Percentiles rank a stretch among this genome's conserved stretches.
Evolutionary conservation across 352 stramenopile genomes (phyloP).

Genomic region (Phytophthora constricta): DNA sequence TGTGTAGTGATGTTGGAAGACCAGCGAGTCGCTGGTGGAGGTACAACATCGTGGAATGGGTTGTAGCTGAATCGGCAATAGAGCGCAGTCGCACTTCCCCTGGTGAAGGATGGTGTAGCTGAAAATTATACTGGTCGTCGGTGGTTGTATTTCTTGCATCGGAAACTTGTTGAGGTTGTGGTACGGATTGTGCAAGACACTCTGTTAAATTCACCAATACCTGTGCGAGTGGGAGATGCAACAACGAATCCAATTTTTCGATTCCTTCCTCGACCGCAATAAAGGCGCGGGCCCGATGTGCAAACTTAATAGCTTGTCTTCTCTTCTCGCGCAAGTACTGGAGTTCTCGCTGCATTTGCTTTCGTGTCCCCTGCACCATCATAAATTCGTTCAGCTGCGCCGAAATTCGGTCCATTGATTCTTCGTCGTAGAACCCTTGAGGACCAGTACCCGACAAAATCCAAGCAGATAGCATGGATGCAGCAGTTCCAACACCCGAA

Average conservation of each 20-base stretch:
- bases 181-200: conserved; percentile 11
- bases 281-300: conserved; percentile 29
- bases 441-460: conserved; percentile 22
- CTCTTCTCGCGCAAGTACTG: conserved; percentile 9
- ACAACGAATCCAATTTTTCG: conserved; percentile 6
- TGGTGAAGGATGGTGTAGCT: not conserved
- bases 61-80: conserved; percentile 7
- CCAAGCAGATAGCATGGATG: conserved; percentile 34
- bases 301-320: conserved; percentile 26
- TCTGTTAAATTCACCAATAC: conserved; percentile 18
- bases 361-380: conserved; percentile 16
- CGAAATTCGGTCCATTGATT: conserved; percentile 43
- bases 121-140: not conserved
- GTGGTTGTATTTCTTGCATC: not conserved
- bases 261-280: conserved; percentile 32
- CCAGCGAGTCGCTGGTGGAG: conserved; percentile 34
- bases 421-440: conserved; percentile 27
- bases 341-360: conserved; percentile 25
- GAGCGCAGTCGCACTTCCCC: not conserved
- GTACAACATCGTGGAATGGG: conserved; percentile 22
- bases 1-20: conserved; percentile 35
- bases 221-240: conserved; percentile 27
- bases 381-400: conserved; percentile 38
- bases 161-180: not conserved
- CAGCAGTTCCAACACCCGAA: conserved; percentile 8